These are phyloP conservation scores for Pythium coloratum DNA, from an alignment of 352 stramenopile genomes.

Conservation along the genomic window DNA sequence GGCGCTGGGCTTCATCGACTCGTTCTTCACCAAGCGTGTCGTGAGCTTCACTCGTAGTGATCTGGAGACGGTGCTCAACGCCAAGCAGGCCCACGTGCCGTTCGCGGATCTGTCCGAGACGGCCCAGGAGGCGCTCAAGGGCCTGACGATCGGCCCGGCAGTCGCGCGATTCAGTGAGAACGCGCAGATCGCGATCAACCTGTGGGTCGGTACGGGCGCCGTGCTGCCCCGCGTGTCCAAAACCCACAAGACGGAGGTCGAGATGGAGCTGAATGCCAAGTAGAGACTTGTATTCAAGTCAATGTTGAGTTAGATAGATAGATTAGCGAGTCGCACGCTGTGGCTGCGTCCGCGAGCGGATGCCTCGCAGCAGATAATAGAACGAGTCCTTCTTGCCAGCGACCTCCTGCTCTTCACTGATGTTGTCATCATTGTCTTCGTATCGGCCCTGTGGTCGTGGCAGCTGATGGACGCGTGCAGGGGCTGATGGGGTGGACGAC, in stretches of 20 bases:
- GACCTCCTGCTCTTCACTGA: slow-evolving; percentile 29
- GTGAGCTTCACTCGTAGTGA: slow-evolving; percentile 45
- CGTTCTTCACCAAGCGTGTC: slow-evolving; percentile 86
- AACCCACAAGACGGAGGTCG: slow-evolving; percentile 54
- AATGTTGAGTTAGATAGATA: slow-evolving; percentile 3
- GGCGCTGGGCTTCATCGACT: slow-evolving; percentile 80
- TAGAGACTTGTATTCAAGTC: not conserved
- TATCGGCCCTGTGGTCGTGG: not conserved
- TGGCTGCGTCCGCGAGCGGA: slow-evolving; percentile 35
- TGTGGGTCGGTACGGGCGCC: slow-evolving; percentile 73
- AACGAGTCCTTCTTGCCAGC: slow-evolving; percentile 72
- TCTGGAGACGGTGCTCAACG: slow-evolving; percentile 44
- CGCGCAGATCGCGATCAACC: slow-evolving; percentile 59
- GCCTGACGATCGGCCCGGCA: slow-evolving; percentile 50
- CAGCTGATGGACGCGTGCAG: slow-evolving; percentile 16
- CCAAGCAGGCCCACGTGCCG: slow-evolving; percentile 50
- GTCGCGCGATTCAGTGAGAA: slow-evolving; percentile 50
- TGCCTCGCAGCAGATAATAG: slow-evolving; percentile 69
- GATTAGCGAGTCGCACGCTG: slow-evolving; percentile 1
- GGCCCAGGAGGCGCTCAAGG: slow-evolving; percentile 36
- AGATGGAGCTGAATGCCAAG: slow-evolving; percentile 35
- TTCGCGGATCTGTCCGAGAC: slow-evolving; percentile 45
- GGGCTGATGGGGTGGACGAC: not conserved
- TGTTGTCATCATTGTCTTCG: slow-evolving; percentile 20
- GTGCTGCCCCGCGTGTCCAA: slow-evolving; percentile 81